phyloP scores from a whole-genome alignment of 768 basidiomycete genomes.

The Naematelia encephala region DNA sequence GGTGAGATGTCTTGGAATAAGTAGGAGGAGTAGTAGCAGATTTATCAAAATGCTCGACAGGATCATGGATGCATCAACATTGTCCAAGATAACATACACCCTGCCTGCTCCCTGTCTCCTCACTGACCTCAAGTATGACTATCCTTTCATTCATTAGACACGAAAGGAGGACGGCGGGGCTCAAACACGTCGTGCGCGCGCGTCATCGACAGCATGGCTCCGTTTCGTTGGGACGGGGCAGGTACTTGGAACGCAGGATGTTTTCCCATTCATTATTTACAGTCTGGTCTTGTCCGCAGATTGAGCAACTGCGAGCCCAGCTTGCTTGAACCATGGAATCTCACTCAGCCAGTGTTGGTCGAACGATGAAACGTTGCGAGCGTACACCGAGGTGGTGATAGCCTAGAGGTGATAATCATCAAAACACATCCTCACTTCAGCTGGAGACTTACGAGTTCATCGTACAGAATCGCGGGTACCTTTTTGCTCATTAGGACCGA shows the following conservation, averaged over 20 bases:
- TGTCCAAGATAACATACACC: neutral
- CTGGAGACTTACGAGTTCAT: constrained; percentile 71
- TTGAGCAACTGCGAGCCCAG: constrained; percentile 9
- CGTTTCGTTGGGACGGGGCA: no score
- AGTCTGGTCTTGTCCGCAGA: neutral
- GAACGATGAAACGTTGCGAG: constrained; percentile 82
- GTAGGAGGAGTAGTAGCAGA: neutral
- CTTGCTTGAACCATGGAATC: constrained; percentile 33
- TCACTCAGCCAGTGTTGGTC: constrained; percentile 58
- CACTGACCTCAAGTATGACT: neutral
- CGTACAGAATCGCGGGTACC: constrained; percentile 81
- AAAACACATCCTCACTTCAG: neutral
- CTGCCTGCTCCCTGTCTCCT: neutral
- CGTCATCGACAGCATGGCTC: no score
- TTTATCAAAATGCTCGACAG: no score
- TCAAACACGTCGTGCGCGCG: no score
- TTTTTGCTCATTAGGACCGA: constrained; percentile 78
- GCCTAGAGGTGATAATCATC: constrained; percentile 25
- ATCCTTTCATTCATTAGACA: neutral
- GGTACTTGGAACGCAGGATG: no score
- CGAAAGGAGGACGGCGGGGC: neutral
- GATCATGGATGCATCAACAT: neutral
- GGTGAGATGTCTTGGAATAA: neutral
- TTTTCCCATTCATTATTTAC: no score
- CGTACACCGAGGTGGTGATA: constrained; percentile 63